Base-by-base conservation (phyloP, 2,329 filamentous ascomycete species). In the Monilinia vaccinii-corymbosi region DNA sequence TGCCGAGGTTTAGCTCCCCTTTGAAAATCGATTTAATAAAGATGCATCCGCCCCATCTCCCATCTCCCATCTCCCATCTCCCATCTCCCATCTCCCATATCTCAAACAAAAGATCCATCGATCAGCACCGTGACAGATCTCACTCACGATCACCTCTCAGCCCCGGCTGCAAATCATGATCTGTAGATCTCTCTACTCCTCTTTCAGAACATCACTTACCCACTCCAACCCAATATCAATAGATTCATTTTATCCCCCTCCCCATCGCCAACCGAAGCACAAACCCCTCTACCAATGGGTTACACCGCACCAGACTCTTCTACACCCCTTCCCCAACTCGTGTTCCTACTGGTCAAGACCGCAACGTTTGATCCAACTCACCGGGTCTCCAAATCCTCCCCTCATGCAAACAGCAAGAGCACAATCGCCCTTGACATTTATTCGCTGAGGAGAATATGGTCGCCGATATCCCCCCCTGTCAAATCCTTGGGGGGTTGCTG, bases 311-410 rank as follows among this genome's bases (percentile, higher is more conserved):
- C 36, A 21, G 42, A 21, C 36, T 38, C 18, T 25, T 16, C 28
- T 31, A 48, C 28, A 32, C 46, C 46, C 31, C 25, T 11, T 5
- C n/a, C 40, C 38, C 1, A 42, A 40, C 9, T 31, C 50, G 34
- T 31, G 23, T 25, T 44, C 46, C 56, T 50, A 38, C 46, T 44
- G n/a, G 38, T 32, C 38, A n/a, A 8, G 28, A 58, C 38, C 38
- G 52, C 31, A 50, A 44, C 56, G 56, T 58, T 58, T 9, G 56
- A 52, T 58, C 56, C 56, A 58, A 34, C 48, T 31, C 56, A 44
- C 52, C 56, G 56, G 56, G 56, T 52, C 56, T 25, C 47, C 49
- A 23, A 53, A 42, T 31, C 31, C 50, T 48, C 23, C 28, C 44
- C 46, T 46, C 28, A 25, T 25, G 34, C 34, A 58, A 25, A 52